Evolutionary conservation across 768 basidiomycete species (phyloP).

Genomic region (Trametes meyenii): DNA sequence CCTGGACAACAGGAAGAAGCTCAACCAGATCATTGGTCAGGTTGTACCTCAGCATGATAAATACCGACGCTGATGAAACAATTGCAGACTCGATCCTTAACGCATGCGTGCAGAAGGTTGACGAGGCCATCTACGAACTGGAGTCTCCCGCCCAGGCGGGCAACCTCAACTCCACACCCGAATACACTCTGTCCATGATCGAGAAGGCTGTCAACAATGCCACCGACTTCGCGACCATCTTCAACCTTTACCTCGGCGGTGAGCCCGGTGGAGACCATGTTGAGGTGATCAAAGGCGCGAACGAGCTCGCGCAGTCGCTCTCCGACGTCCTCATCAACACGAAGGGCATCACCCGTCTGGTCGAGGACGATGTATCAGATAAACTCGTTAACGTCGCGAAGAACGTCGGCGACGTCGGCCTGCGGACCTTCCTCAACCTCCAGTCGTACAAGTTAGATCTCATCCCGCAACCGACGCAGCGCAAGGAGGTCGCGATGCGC

Average conservation of each 20-base stretch:
- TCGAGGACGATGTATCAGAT: constrained; percentile 88
- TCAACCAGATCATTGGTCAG: constrained; percentile 94
- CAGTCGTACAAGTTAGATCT: constrained; percentile 94
- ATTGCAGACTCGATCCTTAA: constrained; percentile 91
- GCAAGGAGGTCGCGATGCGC: constrained; percentile 86
- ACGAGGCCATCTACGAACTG: constrained; percentile 96
- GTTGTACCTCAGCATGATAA: constrained; percentile 14
- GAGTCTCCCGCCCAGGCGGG: constrained; percentile 95
- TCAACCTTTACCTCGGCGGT: constrained; percentile 86
- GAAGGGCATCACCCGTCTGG: constrained; percentile 93
- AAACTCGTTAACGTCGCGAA: constrained; percentile 86
- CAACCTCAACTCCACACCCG: constrained; percentile 96
- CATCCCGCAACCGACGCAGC: constrained; percentile 63
- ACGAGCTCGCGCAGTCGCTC: constrained; percentile 93
- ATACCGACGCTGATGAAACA: constrained; percentile 18
- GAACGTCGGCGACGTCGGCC: constrained; percentile 81
- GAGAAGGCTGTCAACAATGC: constrained; percentile 95
- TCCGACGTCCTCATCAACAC: constrained; percentile 91
- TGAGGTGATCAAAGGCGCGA: constrained; percentile 96
- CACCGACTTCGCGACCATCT: constrained; percentile 93
- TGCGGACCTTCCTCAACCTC: constrained; percentile 92
- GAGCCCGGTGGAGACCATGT: constrained; percentile 94
- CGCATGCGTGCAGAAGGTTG: constrained; percentile 95
- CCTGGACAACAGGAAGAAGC: constrained; percentile 94
- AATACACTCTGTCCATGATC: constrained; percentile 97